A percentile compares a stretch with the other conserved stretches of the same genome.
These are phyloP conservation scores for Discostella stelligera DNA, from an alignment of 352 stramenopile species.

Conservation along the genomic window DNA sequence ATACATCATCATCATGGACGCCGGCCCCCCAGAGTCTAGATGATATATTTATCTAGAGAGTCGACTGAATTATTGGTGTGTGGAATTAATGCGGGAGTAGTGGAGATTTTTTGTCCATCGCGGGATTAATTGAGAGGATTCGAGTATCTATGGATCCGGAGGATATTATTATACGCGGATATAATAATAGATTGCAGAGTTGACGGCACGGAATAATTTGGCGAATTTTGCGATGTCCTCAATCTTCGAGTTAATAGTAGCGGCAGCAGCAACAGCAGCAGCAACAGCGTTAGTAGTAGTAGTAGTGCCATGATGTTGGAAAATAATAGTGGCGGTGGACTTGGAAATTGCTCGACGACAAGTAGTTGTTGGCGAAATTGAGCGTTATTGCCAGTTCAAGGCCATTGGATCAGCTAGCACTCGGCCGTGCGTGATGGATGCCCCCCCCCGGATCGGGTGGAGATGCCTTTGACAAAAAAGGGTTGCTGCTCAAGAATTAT, in stretches of 20 bases:
- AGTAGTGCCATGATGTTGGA: slow-evolving; percentile 18
- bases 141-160: too few species aligned
- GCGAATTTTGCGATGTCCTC: slow-evolving; percentile 80
- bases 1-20: too few species aligned
- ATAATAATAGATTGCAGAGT: too few species aligned
- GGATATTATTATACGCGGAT: too few species aligned
- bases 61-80: too few species aligned
- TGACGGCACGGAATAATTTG: slow-evolving; percentile 64
- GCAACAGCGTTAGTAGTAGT: too few species aligned
- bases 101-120: too few species aligned
- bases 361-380: slow-evolving; percentile 73
- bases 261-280: too few species aligned
- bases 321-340: slow-evolving; percentile 21
- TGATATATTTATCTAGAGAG: too few species aligned
- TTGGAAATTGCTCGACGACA: slow-evolving; percentile 81
- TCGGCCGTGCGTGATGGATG: slow-evolving; percentile 27
- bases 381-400: slow-evolving; percentile 74
- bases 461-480: slow-evolving; percentile 66
- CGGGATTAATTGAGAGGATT: too few species aligned
- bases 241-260: neutral
- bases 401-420: slow-evolving; percentile 80
- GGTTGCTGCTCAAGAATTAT: slow-evolving; percentile 45
- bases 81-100: too few species aligned
- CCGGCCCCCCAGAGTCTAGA: too few species aligned
- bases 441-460: neutral